Base-by-base conservation (phyloP, 441 rosid genomes). In the Rhodomyrtus psidioides region DNA sequence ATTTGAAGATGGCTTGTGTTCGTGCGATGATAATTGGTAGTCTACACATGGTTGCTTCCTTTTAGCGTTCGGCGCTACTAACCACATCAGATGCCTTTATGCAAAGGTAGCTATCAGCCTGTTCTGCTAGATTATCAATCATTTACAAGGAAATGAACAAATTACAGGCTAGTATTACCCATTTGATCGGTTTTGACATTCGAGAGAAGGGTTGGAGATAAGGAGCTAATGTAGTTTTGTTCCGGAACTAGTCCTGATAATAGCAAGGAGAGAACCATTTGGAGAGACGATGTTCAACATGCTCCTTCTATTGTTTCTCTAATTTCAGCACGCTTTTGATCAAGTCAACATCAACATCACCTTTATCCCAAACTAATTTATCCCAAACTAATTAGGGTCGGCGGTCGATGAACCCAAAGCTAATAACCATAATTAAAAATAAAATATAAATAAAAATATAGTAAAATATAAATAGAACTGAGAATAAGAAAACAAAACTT, bases 11-110 rank as follows among this genome's bases (percentile, higher is more conserved):
- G 99, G 98, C 54, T 84, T 86, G 55, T 96, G 99, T 89, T 94
- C 99, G 54, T 94, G 99, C 88, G 91, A 88, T 58, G 95, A 94
- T 82, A 93, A 93, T 86, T 96, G 99, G 98, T 95, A 94, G 91
- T 62, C 46, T 21, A 39, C n/a, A 21, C 49, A 39, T 6, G 79
- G 51, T 39, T 39, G 79, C 79, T 39, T 70, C 79, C 16, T 70
- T 70, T 10, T 70, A 39, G n/a, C n/a, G 1, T 21, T 70, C 0
- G 16, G 49, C 1, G n/a, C 49, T 70, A 30, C n/a, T 70, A 21
- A 34, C 79, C 46, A 21, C 6, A 39, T 39, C 79, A 70, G n/a
- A 70, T 39, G 39, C 3, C 24, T 70, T 34, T 39, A 21, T 70
- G 79, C 51, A 1, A 39, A 70, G 49, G 49, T 70, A 21, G 16